phyloP scores from a whole-genome alignment of 345 rosid species.

The Populus euphratica region DNA sequence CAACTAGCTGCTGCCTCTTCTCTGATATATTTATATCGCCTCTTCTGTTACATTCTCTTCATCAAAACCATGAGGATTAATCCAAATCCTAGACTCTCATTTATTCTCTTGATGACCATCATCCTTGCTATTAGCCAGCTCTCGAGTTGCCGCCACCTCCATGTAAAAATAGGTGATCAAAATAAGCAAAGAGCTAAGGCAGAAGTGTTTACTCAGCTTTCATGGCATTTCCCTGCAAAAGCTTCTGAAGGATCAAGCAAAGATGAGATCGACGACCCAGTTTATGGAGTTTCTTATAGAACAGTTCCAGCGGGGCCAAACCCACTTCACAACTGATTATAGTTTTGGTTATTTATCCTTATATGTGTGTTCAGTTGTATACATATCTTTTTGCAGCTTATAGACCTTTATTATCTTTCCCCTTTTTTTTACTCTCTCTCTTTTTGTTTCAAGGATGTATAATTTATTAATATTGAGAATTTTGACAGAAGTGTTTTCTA shows the following conservation, averaged over 20 bases:
- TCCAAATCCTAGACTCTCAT: constrained; percentile 12
- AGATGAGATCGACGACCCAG: constrained; percentile 18
- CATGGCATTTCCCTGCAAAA: constrained; percentile 29
- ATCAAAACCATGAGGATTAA: constrained; percentile 14
- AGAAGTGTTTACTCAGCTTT: neutral
- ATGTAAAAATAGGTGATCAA: neutral
- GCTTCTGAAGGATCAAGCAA: constrained; percentile 17
- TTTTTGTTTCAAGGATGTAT: constrained; percentile 18
- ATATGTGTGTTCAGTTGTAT: constrained; percentile 3
- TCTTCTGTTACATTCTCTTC: neutral
- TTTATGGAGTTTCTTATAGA: constrained; percentile 42
- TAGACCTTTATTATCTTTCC: neutral
- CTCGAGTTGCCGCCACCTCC: constrained; percentile 25
- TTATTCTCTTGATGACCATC: constrained; percentile 14
- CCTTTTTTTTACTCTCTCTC: neutral
- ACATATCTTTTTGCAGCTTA: constrained; percentile 27
- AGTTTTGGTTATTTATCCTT: neutral
- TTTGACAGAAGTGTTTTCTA: neutral
- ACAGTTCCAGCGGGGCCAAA: constrained; percentile 52
- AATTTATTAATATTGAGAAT: constrained; percentile 19
- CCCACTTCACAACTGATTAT: constrained; percentile 54
- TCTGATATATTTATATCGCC: neutral
- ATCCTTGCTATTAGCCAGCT: constrained; percentile 19
- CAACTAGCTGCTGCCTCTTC: neutral
- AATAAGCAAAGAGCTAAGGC: constrained; percentile 2